These are phyloP conservation scores for Anisodus acutangulus DNA, from an alignment of 257 asterid species.

Conservation along the genomic window DNA sequence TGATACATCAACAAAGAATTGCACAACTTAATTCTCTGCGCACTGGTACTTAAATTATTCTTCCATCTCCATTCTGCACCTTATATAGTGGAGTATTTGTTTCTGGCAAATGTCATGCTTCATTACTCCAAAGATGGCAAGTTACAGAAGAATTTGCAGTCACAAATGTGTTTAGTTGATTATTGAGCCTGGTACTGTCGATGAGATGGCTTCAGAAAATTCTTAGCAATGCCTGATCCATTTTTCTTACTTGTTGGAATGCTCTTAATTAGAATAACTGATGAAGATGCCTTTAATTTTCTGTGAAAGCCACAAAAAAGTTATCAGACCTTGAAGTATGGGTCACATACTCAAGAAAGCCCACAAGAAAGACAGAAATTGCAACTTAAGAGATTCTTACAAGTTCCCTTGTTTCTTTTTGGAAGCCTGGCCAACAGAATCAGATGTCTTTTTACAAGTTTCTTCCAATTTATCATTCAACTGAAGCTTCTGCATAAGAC, in stretches of 20 bases:
- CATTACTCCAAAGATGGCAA: slow-evolving; percentile 19
- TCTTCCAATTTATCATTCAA: slow-evolving; percentile 39
- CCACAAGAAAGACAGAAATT: not conserved
- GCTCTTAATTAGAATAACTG: slow-evolving; percentile 66
- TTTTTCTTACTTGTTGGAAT: slow-evolving; percentile 55
- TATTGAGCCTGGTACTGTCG: slow-evolving; percentile 25
- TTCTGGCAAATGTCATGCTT: slow-evolving; percentile 13
- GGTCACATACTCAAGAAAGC: not conserved
- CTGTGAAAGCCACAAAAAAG: slow-evolving; percentile 40
- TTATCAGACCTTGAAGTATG: slow-evolving; percentile 4
- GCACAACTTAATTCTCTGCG: not conserved
- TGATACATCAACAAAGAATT: not conserved
- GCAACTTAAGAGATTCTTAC: slow-evolving; percentile 45
- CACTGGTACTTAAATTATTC: not conserved
- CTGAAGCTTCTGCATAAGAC: slow-evolving; percentile 43
- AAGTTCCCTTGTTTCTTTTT: slow-evolving; percentile 50
- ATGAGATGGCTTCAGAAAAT: slow-evolving; percentile 44
- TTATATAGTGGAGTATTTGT: slow-evolving; percentile 3
- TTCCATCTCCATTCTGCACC: not conserved
- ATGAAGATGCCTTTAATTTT: slow-evolving; percentile 49
- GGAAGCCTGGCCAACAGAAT: slow-evolving; percentile 40
- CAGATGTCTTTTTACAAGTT: slow-evolving; percentile 44
- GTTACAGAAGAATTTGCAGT: slow-evolving; percentile 2
- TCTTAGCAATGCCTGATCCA: slow-evolving; percentile 48
- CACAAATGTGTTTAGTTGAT: not conserved